Percentiles rank a stretch among this genome's conserved stretches.
phyloP scores from a whole-genome alignment of 805 yeast species.

The Tanozyma kutaoensis region DNA sequence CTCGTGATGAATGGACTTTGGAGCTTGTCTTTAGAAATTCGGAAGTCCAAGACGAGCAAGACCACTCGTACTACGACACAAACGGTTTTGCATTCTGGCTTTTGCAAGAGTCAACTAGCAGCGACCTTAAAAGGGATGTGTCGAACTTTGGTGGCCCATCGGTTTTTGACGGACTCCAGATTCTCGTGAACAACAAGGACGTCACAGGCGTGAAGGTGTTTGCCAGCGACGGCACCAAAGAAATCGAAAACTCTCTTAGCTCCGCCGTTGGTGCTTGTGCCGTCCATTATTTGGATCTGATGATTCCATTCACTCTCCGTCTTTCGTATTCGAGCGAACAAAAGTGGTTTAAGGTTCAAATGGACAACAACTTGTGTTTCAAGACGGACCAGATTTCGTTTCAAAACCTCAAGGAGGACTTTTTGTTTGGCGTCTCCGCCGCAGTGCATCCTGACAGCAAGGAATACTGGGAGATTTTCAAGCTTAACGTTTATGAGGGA shows the following conservation, averaged over 20 bases:
- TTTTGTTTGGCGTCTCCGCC: conserved; percentile 44
- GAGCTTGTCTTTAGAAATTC: conserved; percentile 53
- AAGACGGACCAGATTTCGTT: conserved; percentile 43
- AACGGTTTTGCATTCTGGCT: conserved; percentile 54
- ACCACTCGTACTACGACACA: conserved; percentile 11
- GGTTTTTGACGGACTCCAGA: conserved; percentile 49
- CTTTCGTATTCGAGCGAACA: conserved; percentile 37
- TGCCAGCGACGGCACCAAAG: conserved; percentile 43
- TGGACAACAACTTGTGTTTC: conserved; percentile 61
- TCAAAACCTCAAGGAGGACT: conserved; percentile 19
- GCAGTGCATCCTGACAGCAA: conserved; percentile 12
- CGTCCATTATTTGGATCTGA: conserved; percentile 50
- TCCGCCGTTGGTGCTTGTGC: conserved; percentile 41
- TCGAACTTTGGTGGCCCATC: conserved; percentile 42
- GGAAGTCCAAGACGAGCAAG: conserved; percentile 22
- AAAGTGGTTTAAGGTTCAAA: conserved; percentile 45
- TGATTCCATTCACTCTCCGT: conserved; percentile 60
- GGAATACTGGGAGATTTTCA: conserved; percentile 55
- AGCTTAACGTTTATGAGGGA: conserved; percentile 39
- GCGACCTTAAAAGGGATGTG: conserved; percentile 6
- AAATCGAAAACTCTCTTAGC: conserved; percentile 12
- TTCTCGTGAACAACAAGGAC: conserved; percentile 37
- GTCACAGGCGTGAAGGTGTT: conserved; percentile 44
- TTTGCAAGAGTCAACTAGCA: conserved; percentile 14
- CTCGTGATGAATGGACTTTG: conserved; percentile 34